phyloP scores from a whole-genome alignment of 768 basidiomycete species.

The Rhodotorula taiwanensis region DNA sequence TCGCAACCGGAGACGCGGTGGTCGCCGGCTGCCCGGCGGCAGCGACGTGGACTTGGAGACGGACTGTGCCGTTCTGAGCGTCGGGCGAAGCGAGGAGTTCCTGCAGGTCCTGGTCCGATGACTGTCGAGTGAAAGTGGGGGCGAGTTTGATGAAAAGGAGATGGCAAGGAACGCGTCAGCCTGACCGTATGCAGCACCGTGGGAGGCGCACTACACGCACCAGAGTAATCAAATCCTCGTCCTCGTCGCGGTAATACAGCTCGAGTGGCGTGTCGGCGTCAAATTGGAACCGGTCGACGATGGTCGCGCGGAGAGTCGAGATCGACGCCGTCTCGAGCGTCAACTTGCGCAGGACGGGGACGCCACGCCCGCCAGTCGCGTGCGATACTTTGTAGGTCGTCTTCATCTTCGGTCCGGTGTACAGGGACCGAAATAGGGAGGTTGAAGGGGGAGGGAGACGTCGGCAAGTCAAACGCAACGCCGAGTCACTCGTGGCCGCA shows the following conservation, averaged over 20 bases:
- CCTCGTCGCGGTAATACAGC: not conserved
- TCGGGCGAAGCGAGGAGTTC: not conserved
- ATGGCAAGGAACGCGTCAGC: not conserved
- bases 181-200: too few species aligned
- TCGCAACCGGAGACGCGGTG: not conserved
- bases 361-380: too few species aligned
- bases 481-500: too few species aligned
- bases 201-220: not conserved
- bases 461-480: too few species aligned
- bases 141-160: too few species aligned
- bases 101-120: slow-evolving; percentile 1
- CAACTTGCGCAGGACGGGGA: too few species aligned
- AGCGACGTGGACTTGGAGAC: not conserved
- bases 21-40: not conserved
- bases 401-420: too few species aligned
- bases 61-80: too few species aligned
- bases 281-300: not conserved
- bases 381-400: too few species aligned
- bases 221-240: not conserved
- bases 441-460: too few species aligned
- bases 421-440: too few species aligned
- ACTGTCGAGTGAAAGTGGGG: not conserved
- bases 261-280: not conserved
- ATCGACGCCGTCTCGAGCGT: not conserved
- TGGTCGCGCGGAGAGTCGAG: not conserved